These are phyloP conservation scores for Pseudogymnoascus sp. DNA, from an alignment of 2,329 filamentous ascomycete species.

Conservation along the genomic window DNA sequence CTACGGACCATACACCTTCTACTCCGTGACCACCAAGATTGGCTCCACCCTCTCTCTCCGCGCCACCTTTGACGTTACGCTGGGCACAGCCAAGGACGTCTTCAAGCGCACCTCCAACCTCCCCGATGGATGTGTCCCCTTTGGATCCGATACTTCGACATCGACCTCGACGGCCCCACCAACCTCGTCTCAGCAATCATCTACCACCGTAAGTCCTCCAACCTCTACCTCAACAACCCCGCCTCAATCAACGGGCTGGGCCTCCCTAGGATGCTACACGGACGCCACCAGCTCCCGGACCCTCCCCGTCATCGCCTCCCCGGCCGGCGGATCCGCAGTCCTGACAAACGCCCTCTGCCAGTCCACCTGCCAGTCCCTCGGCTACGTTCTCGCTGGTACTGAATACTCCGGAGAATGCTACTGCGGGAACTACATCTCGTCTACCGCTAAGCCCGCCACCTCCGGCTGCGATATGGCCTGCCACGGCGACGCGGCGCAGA, in stretches of 20 bases:
- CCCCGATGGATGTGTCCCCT: conserved; percentile 37
- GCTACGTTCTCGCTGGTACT: conserved; percentile 32
- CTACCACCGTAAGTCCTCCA: conserved; percentile 15
- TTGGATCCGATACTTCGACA: conserved; percentile 22
- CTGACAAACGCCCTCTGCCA: conserved; percentile 38
- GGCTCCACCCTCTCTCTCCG: conserved; percentile 10
- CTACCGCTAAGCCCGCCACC: conserved; percentile 2
- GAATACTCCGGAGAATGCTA: conserved; percentile 18
- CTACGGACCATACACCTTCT: conserved; percentile 21
- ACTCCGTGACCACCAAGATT: conserved; percentile 19
- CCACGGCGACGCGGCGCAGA: conserved; percentile 12
- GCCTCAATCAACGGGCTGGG: conserved; percentile 8
- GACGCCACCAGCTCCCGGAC: conserved; percentile 2
- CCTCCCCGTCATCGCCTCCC: conserved; percentile 17
- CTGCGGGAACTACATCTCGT: neutral
- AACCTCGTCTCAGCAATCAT: conserved; percentile 5
- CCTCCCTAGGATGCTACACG: conserved; percentile 10
- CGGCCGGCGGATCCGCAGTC: neutral
- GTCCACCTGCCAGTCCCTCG: conserved; percentile 38
- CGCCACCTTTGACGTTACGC: conserved; percentile 21
- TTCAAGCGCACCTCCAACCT: conserved; percentile 43
- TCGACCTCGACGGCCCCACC: conserved; percentile 5
- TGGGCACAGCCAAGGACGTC: conserved; percentile 32
- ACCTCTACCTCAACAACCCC: conserved; percentile 23
- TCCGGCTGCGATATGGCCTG: conserved; percentile 16